Evolutionary conservation across 495 filamentous ascomycete genomes (phyloP).

Genomic region (Tuber brumale): DNA sequence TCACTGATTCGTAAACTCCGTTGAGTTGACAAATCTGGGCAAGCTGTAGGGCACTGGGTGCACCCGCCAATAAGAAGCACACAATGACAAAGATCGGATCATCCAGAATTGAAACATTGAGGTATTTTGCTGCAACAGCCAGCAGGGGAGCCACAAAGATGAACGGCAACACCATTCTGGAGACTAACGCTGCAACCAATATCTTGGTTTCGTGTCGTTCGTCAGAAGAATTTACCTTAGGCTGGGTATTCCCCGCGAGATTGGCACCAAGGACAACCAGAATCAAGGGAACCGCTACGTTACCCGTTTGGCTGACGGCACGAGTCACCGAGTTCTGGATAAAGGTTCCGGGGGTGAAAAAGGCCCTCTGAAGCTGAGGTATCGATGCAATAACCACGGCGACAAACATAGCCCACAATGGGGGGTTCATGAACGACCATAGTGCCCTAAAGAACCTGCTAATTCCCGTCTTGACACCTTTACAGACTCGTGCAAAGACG

Average conservation of each 20-base stretch:
- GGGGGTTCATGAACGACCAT: conserved; percentile 97
- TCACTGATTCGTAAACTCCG: conserved; percentile 84
- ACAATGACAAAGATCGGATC: conserved; percentile 98
- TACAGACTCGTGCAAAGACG: conserved; percentile 44
- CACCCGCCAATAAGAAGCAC: conserved; percentile 90
- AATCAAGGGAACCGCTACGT: conserved; percentile 90
- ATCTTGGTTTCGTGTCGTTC: conserved; percentile 62
- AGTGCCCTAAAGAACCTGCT: conserved; percentile 57
- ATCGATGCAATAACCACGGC: conserved; percentile 86
- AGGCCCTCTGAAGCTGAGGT: conserved; percentile 72
- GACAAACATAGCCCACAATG: conserved; percentile 90
- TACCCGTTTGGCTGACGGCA: conserved; percentile 74
- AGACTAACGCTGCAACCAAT: conserved; percentile 75
- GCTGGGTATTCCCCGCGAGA: conserved; percentile 68
- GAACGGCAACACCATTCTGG: conserved; percentile 87
- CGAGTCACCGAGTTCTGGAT: conserved; percentile 86
- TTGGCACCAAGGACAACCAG: conserved; percentile 95
- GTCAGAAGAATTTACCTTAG: conserved; percentile 47
- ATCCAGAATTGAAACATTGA: conserved; percentile 88
- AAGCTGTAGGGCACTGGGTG: conserved; percentile 87
- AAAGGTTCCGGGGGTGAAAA: conserved; percentile 86
- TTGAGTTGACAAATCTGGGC: conserved; percentile 99
- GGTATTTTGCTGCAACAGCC: conserved; percentile 82
- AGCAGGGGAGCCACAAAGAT: conserved; percentile 90
- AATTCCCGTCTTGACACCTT: conserved; percentile 44